Evolutionary conservation across 2,329 filamentous ascomycete genomes (phyloP).

Genomic region (Colletotrichum sansevieriae): DNA sequence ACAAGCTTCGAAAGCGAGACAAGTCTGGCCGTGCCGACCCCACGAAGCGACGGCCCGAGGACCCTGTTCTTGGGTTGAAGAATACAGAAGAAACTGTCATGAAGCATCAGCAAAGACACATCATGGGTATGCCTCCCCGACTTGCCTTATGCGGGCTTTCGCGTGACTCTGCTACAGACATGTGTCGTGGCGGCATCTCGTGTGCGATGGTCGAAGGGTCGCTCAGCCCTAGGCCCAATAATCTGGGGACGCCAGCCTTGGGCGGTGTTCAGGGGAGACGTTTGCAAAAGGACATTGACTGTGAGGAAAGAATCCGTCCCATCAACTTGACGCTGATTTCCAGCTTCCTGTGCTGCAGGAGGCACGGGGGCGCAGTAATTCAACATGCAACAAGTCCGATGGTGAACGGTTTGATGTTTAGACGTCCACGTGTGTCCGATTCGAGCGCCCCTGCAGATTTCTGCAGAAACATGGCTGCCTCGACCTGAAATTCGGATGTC

Average conservation of each 20-base stretch:
- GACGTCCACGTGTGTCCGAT: background rate
- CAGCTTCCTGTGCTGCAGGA: too few species aligned
- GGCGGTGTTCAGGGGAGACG: background rate
- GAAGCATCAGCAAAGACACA: constrained; percentile 5
- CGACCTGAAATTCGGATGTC: background rate
- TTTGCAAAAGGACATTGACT: constrained; percentile 9
- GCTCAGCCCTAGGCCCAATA: constrained; percentile 9
- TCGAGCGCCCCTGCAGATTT: constrained; percentile 6
- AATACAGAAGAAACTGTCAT: background rate
- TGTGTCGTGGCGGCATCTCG: constrained; percentile 24
- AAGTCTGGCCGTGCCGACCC: background rate
- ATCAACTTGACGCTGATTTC: background rate
- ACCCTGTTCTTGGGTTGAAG: constrained; percentile 5
- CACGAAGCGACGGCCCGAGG: background rate
- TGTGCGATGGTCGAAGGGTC: background rate
- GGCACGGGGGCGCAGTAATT: too few species aligned
- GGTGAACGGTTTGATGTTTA: too few species aligned
- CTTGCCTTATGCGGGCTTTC: background rate
- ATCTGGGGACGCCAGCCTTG: background rate
- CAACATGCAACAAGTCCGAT: too few species aligned
- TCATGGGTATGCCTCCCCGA: background rate
- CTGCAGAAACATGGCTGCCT: background rate
- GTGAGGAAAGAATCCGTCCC: background rate
- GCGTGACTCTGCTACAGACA: background rate
- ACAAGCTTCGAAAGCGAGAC: constrained; percentile 13